phyloP scores from a whole-genome alignment of 225 moss, liverwort and hornwort genomes.

The Neckera pumila region DNA sequence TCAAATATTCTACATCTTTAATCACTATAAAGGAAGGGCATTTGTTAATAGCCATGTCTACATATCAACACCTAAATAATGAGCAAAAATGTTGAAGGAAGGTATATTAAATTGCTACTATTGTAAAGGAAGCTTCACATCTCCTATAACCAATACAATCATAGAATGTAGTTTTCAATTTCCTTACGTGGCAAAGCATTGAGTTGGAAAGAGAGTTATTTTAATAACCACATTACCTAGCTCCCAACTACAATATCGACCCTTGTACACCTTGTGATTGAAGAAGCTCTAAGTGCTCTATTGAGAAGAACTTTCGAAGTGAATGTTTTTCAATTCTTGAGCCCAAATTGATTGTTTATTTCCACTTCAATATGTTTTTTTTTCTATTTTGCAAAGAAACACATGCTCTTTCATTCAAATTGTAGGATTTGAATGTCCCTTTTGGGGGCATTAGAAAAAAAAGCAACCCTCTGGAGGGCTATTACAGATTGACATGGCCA shows the following conservation, averaged over 20 bases:
- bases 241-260: neutral
- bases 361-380: neutral
- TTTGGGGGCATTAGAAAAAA: too few relatives aligned
- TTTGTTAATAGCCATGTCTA: fast-evolving
- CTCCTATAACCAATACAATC: fast-evolving
- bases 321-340: neutral
- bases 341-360: neutral
- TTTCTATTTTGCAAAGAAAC: neutral
- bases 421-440: too few relatives aligned
- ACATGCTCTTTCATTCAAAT: neutral
- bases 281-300: neutral
- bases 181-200: neutral
- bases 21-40: neutral
- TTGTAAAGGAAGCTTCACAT: neutral
- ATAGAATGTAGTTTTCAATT: neutral
- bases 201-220: neutral
- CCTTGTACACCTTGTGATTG: neutral
- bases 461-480: too few relatives aligned
- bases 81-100: neutral
- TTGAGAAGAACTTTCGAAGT: neutral
- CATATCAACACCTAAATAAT: neutral
- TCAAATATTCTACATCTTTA: neutral
- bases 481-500: too few relatives aligned
- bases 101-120: too few relatives aligned
- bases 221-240: fast-evolving